Evolutionary conservation across 2,329 filamentous ascomycete genomes (phyloP), one percentile per base, ranked within the genome.

Genomic region (Lasiodiplodia gonubiensis): DNA sequence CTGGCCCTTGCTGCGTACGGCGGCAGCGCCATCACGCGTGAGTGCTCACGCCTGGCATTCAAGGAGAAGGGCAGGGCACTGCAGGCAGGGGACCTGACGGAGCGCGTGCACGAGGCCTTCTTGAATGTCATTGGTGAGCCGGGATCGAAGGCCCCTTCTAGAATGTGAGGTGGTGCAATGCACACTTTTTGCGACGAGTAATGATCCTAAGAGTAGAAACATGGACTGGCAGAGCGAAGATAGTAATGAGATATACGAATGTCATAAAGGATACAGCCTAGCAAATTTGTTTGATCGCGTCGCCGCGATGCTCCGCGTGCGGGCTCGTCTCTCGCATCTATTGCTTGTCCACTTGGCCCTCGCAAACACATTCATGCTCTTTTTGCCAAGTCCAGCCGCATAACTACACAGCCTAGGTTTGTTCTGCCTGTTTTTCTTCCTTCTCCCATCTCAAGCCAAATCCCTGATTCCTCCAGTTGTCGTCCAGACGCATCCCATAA

Each of bases 21-120:
- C 0, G 95, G 94, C 2, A 92, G 92, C 73, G 88, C 90, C 23
- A 88, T 99, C 67, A 98, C 95, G 68, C 89, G 94, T 78, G 93
- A 97, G 77, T 97, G 91, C 76, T 97, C 94, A 23, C 87, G 92
- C 60, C 82, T 94, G 68, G 95, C 95, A 0, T 99, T 96, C 80
- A 84, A 87, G 73, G 92, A 94, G 78, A 92, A 90, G 74, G 94
- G 95, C 0, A 87, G 95, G 70, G 93, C 92, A 75, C 81, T 99
- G 76, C 95, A 98, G 82, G 95, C 95, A 0, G 93, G 92, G 72
- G 95, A 98, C 79, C 81, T 99, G 76, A 97, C 94, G 0, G 93
- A 95, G 21, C 91, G 97, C 80, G 91, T 99, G 11, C 90, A 97
- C 74, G 83, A 83, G 39, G 91, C 93, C 0, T 98, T 97, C 78